Percentiles rank a stretch among this genome's conserved stretches.
These are phyloP conservation scores for Periconia sp. DNA, from an alignment of 2,329 filamentous ascomycete species.

Conservation along the genomic window DNA sequence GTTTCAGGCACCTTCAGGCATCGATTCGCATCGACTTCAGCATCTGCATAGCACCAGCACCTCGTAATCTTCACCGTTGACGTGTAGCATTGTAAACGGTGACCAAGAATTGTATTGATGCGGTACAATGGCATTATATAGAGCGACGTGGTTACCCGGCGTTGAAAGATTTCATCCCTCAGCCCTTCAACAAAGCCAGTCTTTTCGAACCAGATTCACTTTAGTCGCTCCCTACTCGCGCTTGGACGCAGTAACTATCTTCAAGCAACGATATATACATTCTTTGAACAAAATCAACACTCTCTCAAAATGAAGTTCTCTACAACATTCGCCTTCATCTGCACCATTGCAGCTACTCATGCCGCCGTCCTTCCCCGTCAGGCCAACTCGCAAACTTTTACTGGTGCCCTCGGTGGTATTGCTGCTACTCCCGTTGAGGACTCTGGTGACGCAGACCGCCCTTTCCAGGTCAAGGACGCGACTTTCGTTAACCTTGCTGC, in stretches of 20 bases:
- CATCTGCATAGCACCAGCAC: slow-evolving; percentile 18
- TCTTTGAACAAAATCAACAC: slow-evolving; percentile 3
- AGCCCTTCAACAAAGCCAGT: too few relatives aligned
- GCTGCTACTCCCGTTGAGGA: slow-evolving; percentile 59
- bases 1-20: slow-evolving; percentile 31
- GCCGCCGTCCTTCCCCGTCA: slow-evolving; percentile 29
- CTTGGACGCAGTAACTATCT: slow-evolving; percentile 26
- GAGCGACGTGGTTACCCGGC: slow-evolving; percentile 1
- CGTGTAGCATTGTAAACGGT: neutral
- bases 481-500: slow-evolving; percentile 61
- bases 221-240: slow-evolving; percentile 26
- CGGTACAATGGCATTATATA: slow-evolving; percentile 17
- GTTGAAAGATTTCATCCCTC: slow-evolving; percentile 6
- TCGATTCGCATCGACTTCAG: slow-evolving; percentile 4
- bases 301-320: slow-evolving; percentile 32
- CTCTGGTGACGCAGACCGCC: slow-evolving; percentile 56
- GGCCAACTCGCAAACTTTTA: slow-evolving; percentile 45
- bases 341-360: slow-evolving; percentile 20
- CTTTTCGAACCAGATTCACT: slow-evolving; percentile 16
- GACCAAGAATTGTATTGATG: slow-evolving; percentile 2
- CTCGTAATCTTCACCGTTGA: slow-evolving; percentile 12
- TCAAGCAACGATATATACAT: slow-evolving; percentile 1
- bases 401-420: slow-evolving; percentile 59
- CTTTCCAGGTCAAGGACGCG: slow-evolving; percentile 36
- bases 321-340: slow-evolving; percentile 22